A percentile compares a stretch with the other conserved stretches of the same genome.
Evolutionary conservation across 169 alveolate species (phyloP).

Genomic region (Cryptosporidium andersoni): DNA sequence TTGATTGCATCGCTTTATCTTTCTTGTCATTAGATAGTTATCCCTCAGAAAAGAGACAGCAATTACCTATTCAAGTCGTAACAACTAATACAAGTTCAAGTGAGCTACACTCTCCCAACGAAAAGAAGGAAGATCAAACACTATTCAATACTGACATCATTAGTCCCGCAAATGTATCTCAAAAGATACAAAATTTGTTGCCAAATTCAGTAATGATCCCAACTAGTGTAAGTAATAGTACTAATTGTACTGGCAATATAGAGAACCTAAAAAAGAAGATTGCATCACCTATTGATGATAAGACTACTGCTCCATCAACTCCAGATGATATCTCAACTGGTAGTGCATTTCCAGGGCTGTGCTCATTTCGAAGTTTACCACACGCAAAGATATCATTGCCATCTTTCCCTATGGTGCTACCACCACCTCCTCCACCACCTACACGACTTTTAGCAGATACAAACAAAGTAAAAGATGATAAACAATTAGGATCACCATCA

Average conservation of each 20-base stretch:
- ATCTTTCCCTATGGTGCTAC: slow-evolving; percentile 17
- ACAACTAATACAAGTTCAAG: no score
- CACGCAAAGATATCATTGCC: slow-evolving; percentile 15
- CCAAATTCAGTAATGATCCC: no score
- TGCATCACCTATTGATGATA: slow-evolving; percentile 18
- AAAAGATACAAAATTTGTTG: no score
- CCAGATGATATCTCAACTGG: slow-evolving; percentile 44
- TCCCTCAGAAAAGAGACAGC: no score
- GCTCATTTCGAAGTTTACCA: background rate
- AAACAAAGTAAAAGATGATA: background rate
- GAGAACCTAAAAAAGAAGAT: no score
- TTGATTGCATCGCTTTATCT: background rate
- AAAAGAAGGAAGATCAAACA: no score
- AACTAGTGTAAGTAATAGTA: no score
- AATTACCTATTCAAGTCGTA: no score
- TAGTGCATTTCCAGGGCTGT: background rate
- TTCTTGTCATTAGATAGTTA: background rate
- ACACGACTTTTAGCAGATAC: background rate
- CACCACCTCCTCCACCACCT: slow-evolving; percentile 31
- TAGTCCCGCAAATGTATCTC: no score
- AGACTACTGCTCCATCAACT: slow-evolving; percentile 68
- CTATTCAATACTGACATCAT: no score
- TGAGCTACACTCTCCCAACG: no score
- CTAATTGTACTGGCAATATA: no score
- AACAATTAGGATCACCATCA: background rate